Conservation (phyloP, 2,329 filamentous ascomycete genomes). For the Paraphoma chrysanthemicola region DNA sequence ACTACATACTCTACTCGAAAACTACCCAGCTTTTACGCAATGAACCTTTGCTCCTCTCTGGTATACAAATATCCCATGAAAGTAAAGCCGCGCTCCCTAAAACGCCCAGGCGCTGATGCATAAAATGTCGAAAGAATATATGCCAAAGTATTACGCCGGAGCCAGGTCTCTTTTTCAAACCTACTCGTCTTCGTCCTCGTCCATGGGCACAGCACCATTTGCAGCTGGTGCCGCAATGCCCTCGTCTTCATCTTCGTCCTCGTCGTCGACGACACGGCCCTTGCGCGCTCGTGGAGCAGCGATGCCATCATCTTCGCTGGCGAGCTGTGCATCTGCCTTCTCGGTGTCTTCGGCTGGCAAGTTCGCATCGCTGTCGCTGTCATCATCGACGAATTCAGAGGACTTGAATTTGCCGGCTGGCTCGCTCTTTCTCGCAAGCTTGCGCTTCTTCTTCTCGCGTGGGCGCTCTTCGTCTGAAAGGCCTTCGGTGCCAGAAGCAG, state of each 20-base stretch:
- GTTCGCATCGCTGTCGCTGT: slow-evolving; percentile 50
- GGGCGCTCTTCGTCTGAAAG: slow-evolving; percentile 65
- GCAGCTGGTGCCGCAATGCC: slow-evolving; percentile 27
- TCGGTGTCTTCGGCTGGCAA: slow-evolving; percentile 23
- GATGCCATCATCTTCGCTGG: slow-evolving; percentile 32
- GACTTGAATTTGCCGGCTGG: slow-evolving; percentile 78
- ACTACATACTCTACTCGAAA: too few relatives aligned
- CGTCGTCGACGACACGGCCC: slow-evolving; percentile 41
- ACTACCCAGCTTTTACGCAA: not conserved
- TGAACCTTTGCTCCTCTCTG: not conserved
- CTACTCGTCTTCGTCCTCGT: slow-evolving; percentile 42
- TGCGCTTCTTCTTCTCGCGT: slow-evolving; percentile 68
- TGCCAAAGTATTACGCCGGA: slow-evolving; percentile 2
- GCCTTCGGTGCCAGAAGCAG: slow-evolving; percentile 48
- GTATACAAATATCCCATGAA: slow-evolving; percentile 6
- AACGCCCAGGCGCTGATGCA: slow-evolving; percentile 21
- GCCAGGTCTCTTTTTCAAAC: too few relatives aligned
- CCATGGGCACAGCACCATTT: slow-evolving; percentile 32
- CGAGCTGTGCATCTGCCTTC: slow-evolving; percentile 11
- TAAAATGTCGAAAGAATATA: slow-evolving; percentile 6
- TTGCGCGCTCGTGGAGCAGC: slow-evolving; percentile 36
- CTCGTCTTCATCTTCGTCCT: slow-evolving; percentile 40
- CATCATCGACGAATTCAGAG: slow-evolving; percentile 80
- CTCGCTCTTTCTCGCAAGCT: slow-evolving; percentile 61
- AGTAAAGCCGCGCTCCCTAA: not conserved